Conservation (phyloP, 1,284 basidiomycete genomes). For the Heterobasidion irregulare region DNA sequence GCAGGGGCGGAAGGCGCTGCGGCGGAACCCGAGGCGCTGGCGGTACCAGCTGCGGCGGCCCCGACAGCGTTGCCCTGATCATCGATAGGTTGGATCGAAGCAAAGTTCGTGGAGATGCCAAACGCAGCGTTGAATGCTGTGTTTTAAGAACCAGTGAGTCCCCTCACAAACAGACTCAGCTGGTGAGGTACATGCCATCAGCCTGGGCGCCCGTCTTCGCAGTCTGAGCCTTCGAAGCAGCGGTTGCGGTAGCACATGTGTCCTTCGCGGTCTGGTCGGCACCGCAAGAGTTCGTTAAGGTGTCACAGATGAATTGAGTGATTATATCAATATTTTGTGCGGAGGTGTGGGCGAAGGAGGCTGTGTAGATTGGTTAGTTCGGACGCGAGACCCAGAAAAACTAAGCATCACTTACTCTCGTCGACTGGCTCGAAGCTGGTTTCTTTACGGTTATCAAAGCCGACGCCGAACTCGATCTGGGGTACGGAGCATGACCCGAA, state of each 20-base stretch:
- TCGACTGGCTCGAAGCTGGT: conserved; percentile 44
- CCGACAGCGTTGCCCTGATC: conserved; percentile 14
- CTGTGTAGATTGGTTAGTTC: conserved; percentile 16
- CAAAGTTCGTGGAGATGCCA: conserved; percentile 22
- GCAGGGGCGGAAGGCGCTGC: not conserved
- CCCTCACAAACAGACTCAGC: not conserved
- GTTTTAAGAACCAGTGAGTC: not conserved
- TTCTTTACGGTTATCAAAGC: conserved; percentile 51
- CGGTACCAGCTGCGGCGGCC: not conserved
- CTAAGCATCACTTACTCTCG: conserved; percentile 21
- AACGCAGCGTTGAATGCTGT: conserved; percentile 25
- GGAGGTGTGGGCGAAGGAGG: conserved; percentile 40
- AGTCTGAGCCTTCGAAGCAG: conserved; percentile 32
- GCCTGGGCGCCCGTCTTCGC: conserved; percentile 44
- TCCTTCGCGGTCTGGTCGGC: conserved; percentile 33
- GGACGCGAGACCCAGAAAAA: not conserved
- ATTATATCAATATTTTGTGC: conserved; percentile 49
- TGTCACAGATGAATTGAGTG: conserved; percentile 39
- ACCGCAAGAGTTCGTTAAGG: conserved; percentile 39
- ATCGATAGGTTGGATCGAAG: conserved; percentile 15
- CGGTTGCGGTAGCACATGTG: conserved; percentile 34
- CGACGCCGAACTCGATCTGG: conserved; percentile 50
- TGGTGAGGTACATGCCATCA: conserved; percentile 19
- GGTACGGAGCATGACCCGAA: conserved; percentile 38
- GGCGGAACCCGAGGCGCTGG: not conserved